A percentile compares a stretch with the other conserved stretches of the same genome.
These are phyloP conservation scores for Phalaenopsis equestris DNA, from an alignment of 106 monocot species.

Conservation along the genomic window DNA sequence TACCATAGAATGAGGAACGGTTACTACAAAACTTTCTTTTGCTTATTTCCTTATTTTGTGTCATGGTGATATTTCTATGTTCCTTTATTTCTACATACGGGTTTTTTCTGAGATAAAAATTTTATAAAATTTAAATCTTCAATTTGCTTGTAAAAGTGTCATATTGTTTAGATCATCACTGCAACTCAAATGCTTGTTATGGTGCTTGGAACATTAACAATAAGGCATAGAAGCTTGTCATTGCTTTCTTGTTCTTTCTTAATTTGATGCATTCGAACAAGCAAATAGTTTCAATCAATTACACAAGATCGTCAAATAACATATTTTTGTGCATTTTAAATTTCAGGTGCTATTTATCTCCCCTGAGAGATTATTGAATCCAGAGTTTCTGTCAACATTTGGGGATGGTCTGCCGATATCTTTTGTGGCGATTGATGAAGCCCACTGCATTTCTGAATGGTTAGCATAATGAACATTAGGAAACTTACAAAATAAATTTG, in stretches of 20 bases:
- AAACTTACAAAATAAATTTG: neutral
- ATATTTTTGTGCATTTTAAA: neutral
- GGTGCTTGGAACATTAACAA: neutral
- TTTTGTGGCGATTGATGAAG: slow-evolving; percentile 91
- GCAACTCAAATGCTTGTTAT: no score
- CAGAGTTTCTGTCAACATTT: slow-evolving; percentile 58
- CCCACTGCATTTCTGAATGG: slow-evolving; percentile 99
- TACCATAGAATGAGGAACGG: no score
- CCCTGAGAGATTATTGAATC: slow-evolving; percentile 84
- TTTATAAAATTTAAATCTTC: no score
- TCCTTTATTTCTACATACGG: no score
- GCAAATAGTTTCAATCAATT: neutral
- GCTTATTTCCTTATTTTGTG: no score
- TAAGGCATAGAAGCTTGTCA: neutral
- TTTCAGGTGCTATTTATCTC: slow-evolving; percentile 90
- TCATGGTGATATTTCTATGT: no score
- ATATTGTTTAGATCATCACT: no score
- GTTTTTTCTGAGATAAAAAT: no score
- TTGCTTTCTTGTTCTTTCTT: neutral
- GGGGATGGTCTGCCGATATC: slow-evolving; percentile 47
- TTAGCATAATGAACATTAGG: slow-evolving; percentile 21
- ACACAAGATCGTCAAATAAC: neutral
- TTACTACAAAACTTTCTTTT: no score
- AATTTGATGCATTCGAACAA: neutral
- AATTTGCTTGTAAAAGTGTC: no score